Percentiles rank a stretch among this genome's conserved stretches.
Evolutionary conservation across 805 yeast species (phyloP).

Genomic region (Millerozyma acaciae): DNA sequence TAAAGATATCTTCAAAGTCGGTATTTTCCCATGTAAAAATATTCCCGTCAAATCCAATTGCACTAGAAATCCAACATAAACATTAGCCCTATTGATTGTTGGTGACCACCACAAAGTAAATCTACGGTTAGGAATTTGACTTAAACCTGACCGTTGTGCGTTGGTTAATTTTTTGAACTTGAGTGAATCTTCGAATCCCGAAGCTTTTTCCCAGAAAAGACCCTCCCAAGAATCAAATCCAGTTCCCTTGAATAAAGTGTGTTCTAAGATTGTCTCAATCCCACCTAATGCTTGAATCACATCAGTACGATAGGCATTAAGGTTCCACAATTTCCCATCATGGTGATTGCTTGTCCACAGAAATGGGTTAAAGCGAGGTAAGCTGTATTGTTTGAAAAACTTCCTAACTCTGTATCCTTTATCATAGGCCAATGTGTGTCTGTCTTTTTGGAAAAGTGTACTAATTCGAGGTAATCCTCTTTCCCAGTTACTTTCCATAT

Average conservation of each 20-base stretch:
- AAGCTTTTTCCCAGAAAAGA: slow-evolving; percentile 95
- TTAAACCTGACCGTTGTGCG: slow-evolving; percentile 95
- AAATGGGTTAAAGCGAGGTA: slow-evolving; percentile 77
- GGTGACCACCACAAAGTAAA: slow-evolving; percentile 99
- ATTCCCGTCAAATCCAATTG: slow-evolving; percentile 96
- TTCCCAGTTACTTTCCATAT: slow-evolving; percentile 92
- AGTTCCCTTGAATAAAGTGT: slow-evolving; percentile 91
- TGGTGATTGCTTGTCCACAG: slow-evolving; percentile 96
- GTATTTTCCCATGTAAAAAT: slow-evolving; percentile 95
- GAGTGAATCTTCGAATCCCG: slow-evolving; percentile 95
- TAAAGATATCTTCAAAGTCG: slow-evolving; percentile 90
- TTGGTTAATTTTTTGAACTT: slow-evolving; percentile 92
- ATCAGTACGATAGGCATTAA: slow-evolving; percentile 89
- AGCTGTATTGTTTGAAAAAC: slow-evolving; percentile 69
- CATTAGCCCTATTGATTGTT: slow-evolving; percentile 95
- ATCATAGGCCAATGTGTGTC: slow-evolving; percentile 92
- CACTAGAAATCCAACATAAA: slow-evolving; percentile 94
- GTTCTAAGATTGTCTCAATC: slow-evolving; percentile 91
- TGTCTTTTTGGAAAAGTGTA: slow-evolving; percentile 89
- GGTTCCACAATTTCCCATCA: slow-evolving; percentile 94
- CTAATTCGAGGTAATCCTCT: slow-evolving; percentile 95
- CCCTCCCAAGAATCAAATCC: slow-evolving; percentile 99
- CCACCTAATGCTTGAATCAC: slow-evolving; percentile 98
- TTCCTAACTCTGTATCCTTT: slow-evolving; percentile 86
- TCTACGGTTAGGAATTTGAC: slow-evolving; percentile 96